A percentile compares a stretch with the other conserved stretches of the same genome.
These are phyloP conservation scores for Teunomyces tritomae DNA, from an alignment of 805 yeast genomes.

Conservation along the genomic window DNA sequence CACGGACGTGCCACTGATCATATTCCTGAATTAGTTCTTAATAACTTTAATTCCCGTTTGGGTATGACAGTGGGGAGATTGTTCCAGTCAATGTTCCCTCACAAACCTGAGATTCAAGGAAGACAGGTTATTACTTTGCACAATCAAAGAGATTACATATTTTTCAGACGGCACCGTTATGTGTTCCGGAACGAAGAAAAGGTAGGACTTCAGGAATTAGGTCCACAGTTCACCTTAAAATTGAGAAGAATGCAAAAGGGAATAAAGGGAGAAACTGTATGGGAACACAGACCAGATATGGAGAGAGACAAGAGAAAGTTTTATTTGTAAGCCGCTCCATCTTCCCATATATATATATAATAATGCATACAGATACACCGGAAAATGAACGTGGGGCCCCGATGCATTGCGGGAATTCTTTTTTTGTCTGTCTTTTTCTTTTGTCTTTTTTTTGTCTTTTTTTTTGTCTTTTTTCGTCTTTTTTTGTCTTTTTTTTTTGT, in stretches of 20 bases:
- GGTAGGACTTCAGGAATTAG: constrained; percentile 93
- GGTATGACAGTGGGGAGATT: constrained; percentile 92
- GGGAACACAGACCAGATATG: constrained; percentile 97
- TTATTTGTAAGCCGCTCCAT: constrained; percentile 49
- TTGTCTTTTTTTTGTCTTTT: background rate
- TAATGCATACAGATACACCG: background rate
- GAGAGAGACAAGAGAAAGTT: constrained; percentile 94
- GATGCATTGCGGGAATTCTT: background rate
- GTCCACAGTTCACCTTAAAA: constrained; percentile 93
- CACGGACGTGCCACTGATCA: constrained; percentile 92
- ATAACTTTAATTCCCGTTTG: constrained; percentile 87
- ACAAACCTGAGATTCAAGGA: constrained; percentile 89
- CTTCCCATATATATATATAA: background rate
- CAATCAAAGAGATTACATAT: constrained; percentile 93
- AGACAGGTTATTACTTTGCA: constrained; percentile 94
- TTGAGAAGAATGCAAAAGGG: constrained; percentile 90
- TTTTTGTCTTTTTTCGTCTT: no score
- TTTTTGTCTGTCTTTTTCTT: background rate
- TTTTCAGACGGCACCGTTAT: constrained; percentile 93
- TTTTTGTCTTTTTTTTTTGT: background rate
- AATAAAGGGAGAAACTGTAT: constrained; percentile 84
- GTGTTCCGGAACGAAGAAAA: constrained; percentile 84
- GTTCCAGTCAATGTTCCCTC: constrained; percentile 91
- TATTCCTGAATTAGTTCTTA: constrained; percentile 86
- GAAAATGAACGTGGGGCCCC: background rate